A percentile compares a stretch with the other conserved stretches of the same genome.
phyloP scores from a whole-genome alignment of 805 yeast genomes.

The Saturnispora ahearnii region DNA sequence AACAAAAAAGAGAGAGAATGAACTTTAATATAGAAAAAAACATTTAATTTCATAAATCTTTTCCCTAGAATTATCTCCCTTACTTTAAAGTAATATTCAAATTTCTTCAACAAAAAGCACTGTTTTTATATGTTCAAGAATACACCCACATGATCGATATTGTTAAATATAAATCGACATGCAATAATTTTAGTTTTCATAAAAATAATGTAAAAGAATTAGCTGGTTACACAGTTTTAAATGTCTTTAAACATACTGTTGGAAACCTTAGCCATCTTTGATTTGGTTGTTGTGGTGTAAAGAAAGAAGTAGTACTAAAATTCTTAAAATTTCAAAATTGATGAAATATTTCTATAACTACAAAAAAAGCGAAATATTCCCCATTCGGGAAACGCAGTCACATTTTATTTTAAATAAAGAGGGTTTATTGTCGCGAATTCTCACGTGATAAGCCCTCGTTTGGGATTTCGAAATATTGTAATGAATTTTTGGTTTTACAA shows the following conservation, averaged over 20 bases:
- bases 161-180: conserved; percentile 1
- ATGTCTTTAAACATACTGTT: conserved; percentile 22
- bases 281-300: conserved; percentile 11
- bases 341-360: neutral
- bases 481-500: neutral
- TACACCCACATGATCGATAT: conserved; percentile 9
- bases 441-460: neutral
- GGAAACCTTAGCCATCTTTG: conserved; percentile 30
- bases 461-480: neutral
- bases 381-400: neutral
- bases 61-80: no score
- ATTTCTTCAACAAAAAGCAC: neutral
- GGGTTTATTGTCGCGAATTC: neutral
- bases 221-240: neutral
- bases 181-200: neutral
- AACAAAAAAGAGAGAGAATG: no score
- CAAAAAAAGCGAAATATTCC: neutral
- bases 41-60: no score
- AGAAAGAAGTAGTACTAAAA: neutral
- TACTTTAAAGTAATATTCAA: neutral
- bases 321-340: neutral
- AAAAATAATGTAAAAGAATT: neutral
- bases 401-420: neutral
- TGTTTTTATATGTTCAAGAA: neutral
- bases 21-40: no score